Percentiles rank a stretch among this genome's conserved stretches.
These are phyloP conservation scores for Yamadazyma trypodendri DNA, from an alignment of 1,139 yeast species.

Conservation along the genomic window DNA sequence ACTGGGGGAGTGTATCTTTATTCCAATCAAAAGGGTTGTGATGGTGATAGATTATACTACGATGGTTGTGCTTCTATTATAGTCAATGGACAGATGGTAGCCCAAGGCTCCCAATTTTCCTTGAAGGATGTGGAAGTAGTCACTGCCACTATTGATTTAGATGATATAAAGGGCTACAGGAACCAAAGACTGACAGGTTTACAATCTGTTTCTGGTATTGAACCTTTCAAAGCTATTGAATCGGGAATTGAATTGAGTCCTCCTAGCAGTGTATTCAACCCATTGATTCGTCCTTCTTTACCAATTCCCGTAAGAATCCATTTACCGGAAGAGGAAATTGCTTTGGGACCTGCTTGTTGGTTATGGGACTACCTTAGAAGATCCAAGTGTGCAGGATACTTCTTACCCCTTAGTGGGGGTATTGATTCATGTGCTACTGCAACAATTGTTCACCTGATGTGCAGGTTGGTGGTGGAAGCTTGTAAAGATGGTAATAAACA, in stretches of 20 bases:
- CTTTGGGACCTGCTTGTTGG: slow-evolving; percentile 99
- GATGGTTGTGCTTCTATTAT: slow-evolving; percentile 97
- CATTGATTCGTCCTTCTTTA: slow-evolving; percentile 60
- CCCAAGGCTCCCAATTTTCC: slow-evolving; percentile 91
- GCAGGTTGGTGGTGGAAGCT: slow-evolving; percentile 73
- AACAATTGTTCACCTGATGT: slow-evolving; percentile 91
- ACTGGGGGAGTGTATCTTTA: slow-evolving; percentile 95
- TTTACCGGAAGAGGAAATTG: slow-evolving; percentile 91
- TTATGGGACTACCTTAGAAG: slow-evolving; percentile 95
- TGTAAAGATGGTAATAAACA: slow-evolving; percentile 64
- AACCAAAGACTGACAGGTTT: slow-evolving; percentile 73
- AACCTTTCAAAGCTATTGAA: slow-evolving; percentile 61
- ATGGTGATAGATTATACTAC: slow-evolving; percentile 93
- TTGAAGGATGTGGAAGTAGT: slow-evolving; percentile 89
- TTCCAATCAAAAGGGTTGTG: slow-evolving; percentile 96
- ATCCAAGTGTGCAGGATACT: slow-evolving; percentile 85
- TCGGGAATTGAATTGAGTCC: slow-evolving; percentile 65
- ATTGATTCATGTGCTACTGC: slow-evolving; percentile 98
- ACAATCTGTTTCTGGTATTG: slow-evolving; percentile 58
- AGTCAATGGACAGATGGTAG: slow-evolving; percentile 85
- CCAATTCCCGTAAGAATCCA: slow-evolving; percentile 58
- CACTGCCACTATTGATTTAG: slow-evolving; percentile 89
- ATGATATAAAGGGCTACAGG: slow-evolving; percentile 84
- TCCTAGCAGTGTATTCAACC: slow-evolving; percentile 55
- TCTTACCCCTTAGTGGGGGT: slow-evolving; percentile 94